phyloP scores from a whole-genome alignment of 345 rosid species.

The Hibiscus tridactylites region DNA sequence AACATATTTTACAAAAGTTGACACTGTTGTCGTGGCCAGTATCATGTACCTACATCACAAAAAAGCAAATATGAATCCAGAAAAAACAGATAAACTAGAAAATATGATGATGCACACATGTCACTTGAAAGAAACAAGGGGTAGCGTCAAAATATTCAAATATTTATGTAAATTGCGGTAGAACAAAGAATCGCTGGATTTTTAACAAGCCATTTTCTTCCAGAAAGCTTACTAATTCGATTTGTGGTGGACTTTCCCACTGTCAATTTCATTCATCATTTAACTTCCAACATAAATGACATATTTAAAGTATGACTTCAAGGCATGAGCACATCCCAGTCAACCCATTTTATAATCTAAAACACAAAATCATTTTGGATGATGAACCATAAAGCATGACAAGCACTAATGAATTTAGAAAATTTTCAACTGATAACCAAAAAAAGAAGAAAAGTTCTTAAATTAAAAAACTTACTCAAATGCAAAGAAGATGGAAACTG shows the following conservation, averaged over 20 bases:
- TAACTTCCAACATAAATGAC: neutral
- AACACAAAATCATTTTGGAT: neutral
- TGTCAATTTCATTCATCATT: neutral
- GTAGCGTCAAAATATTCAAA: neutral
- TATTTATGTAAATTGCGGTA: neutral
- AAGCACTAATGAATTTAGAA: neutral
- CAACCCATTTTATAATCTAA: neutral
- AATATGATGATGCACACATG: neutral
- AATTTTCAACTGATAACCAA: neutral
- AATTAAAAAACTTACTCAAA: constrained; percentile 65
- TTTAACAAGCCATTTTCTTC: neutral
- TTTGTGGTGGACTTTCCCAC: neutral
- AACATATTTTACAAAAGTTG: constrained; percentile 71
- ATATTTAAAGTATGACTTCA: constrained; percentile 1
- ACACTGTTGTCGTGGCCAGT: constrained; percentile 77
- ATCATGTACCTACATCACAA: constrained; percentile 68
- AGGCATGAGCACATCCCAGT: neutral
- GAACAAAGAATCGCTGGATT: neutral
- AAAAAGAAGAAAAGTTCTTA: neutral
- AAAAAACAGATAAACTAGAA: neutral
- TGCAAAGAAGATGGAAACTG: constrained; percentile 84
- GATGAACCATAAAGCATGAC: neutral
- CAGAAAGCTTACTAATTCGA: neutral
- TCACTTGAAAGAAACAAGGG: neutral
- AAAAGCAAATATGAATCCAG: neutral